A percentile compares a stretch with the other conserved stretches of the same genome.
Evolutionary conservation across 2,329 filamentous ascomycete genomes (phyloP).

Genomic region (Fusarium albidum): DNA sequence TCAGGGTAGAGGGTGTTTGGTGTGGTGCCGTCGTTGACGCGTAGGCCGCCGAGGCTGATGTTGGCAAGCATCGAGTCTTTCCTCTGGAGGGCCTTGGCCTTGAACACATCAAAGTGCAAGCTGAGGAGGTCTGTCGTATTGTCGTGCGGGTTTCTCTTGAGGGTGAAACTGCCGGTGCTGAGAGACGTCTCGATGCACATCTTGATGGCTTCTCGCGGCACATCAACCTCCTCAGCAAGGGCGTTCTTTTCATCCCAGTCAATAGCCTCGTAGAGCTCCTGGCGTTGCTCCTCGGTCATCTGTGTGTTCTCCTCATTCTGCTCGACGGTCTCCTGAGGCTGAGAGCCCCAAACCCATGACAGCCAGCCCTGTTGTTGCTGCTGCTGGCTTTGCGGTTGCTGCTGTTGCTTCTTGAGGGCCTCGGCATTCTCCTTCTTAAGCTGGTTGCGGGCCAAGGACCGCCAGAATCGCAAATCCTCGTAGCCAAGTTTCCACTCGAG

Average conservation of each 20-base stretch:
- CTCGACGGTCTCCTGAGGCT: conserved; percentile 68
- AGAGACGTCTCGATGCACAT: conserved; percentile 91
- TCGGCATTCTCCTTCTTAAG: conserved; percentile 94
- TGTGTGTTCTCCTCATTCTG: conserved; percentile 75
- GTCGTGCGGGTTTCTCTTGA: conserved; percentile 73
- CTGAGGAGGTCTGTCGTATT: conserved; percentile 83
- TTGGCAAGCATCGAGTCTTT: conserved; percentile 92
- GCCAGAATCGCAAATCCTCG: conserved; percentile 97
- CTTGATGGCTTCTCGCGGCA: conserved; percentile 91
- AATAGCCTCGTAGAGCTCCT: conserved; percentile 96
- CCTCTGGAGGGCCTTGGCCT: conserved; percentile 86
- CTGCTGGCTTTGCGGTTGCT: conserved; percentile 60
- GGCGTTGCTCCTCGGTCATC: conserved; percentile 94
- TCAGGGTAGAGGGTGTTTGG: conserved; percentile 90
- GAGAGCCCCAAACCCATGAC: conserved; percentile 89
- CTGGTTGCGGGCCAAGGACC: conserved; percentile 91
- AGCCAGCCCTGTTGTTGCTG: conserved; percentile 86
- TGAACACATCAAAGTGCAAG: conserved; percentile 93
- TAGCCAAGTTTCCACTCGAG: conserved; percentile 91
- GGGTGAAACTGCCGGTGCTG: conserved; percentile 94
- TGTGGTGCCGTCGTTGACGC: conserved; percentile 95
- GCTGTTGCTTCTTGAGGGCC: conserved; percentile 75
- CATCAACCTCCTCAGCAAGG: conserved; percentile 85
- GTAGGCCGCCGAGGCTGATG: conserved; percentile 88
- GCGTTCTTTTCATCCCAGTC: conserved; percentile 98